A percentile compares a stretch with the other conserved stretches of the same genome.
These are phyloP conservation scores for Physcomitrium patens DNA, from an alignment of 225 moss, liverwort and hornwort genomes.

Conservation along the genomic window DNA sequence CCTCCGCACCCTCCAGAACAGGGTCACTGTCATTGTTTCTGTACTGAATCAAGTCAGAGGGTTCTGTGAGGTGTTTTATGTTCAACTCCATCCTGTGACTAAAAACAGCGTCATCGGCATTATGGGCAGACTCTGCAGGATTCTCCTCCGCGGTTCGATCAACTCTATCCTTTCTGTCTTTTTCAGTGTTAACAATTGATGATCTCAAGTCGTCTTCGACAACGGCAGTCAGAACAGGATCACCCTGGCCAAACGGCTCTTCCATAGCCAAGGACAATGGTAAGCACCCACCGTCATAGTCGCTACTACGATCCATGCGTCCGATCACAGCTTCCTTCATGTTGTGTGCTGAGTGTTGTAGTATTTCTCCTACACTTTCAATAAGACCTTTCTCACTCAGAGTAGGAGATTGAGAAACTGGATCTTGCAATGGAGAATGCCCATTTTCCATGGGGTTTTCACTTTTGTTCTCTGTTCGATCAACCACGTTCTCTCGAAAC, in stretches of 20 bases:
- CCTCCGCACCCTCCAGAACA: neutral
- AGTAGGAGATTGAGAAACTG: neutral
- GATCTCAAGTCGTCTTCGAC: constrained; percentile 10
- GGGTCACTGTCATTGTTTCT: neutral
- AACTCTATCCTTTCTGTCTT: neutral
- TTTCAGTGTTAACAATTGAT: neutral
- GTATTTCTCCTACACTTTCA: constrained; percentile 8
- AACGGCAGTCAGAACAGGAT: constrained; percentile 3
- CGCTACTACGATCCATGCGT: neutral
- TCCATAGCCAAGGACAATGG: constrained; percentile 23
- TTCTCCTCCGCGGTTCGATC: constrained; percentile 10
- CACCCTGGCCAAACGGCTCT: constrained; percentile 18
- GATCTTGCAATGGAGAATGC: neutral
- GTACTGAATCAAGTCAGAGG: neutral
- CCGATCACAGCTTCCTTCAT: constrained; percentile 14
- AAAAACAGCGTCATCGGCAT: constrained; percentile 22
- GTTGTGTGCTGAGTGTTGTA: constrained; percentile 13
- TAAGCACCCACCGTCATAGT: neutral
- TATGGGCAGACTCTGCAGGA: constrained; percentile 17
- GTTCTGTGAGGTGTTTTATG: too few species aligned
- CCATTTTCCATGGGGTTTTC: too few species aligned
- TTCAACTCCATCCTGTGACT: neutral
- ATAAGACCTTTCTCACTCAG: constrained; percentile 3
- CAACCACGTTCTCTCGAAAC: constrained; percentile 27
- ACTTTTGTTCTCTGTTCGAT: neutral